Evolutionary conservation across 805 yeast genomes (phyloP), one percentile per base, ranked within the genome.

Genomic region (Saturnispora kantuleensis): DNA sequence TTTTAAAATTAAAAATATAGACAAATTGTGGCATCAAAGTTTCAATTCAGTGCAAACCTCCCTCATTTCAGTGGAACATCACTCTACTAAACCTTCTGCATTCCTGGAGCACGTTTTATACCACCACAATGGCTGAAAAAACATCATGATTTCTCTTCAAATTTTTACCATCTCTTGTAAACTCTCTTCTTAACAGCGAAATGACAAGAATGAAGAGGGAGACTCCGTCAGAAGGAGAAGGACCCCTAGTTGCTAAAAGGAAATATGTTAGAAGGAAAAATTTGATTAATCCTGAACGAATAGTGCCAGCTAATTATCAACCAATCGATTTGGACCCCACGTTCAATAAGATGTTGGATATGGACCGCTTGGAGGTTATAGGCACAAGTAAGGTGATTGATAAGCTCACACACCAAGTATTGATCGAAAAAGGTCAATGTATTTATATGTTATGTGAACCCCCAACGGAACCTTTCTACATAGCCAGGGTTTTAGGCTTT

Each of bases 391-490:
- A 61, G 47, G 21, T 42, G 16, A 38, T 26, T 42, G 32, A 36
- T 26, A 13, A 38, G 13, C n/a, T n/a, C 3, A 31, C 37, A 21
- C 26, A n/a, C 3, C 57, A 63, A 44, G 59, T 56, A 38, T 47
- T 76, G n/a, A 38, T 43, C 16, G 48, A 49, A 4, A 76, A 74
- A 49, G 77, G 76, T 43, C 95, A 88, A 46, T 77, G 70, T 47
- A 81, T 88, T 9, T 88, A 84, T 58, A 78, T 89, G 79, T 72
- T 89, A 10, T 78, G 93, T 50, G 96, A 87, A 60, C 96, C 96
- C 1, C 87, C 96, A 0, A 93, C 95, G 2, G 96, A 87, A 55
- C 97, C 97, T 0, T 93, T 84, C 66, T 85, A 87, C 55, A 74
- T 93, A 37, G 97, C 94, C 1, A 69, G 90, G 35, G 71, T 90